Conservation (phyloP, 306 rosid genomes). For the Glycyrrhiza uralensis region DNA sequence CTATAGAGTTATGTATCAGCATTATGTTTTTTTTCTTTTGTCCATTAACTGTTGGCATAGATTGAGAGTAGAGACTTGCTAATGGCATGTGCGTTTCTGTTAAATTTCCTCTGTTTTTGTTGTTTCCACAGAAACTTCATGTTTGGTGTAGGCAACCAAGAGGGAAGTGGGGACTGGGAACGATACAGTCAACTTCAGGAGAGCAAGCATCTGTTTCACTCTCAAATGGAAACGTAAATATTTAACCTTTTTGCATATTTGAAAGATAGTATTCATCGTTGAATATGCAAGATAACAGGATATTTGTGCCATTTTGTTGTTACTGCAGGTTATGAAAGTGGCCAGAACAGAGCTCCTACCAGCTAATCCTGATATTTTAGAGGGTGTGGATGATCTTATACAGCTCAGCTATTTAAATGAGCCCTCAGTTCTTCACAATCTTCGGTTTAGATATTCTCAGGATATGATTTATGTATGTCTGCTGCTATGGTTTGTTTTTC, state of each 20-base stretch:
- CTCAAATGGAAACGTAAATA: constrained; percentile 65
- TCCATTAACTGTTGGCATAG: not conserved
- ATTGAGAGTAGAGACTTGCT: constrained; percentile 19
- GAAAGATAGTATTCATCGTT: constrained; percentile 13
- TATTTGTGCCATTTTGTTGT: constrained; percentile 32
- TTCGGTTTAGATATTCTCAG: constrained; percentile 66
- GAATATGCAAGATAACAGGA: constrained; percentile 21
- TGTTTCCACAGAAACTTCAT: constrained; percentile 70
- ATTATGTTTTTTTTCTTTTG: not conserved
- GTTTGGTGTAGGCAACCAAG: constrained; percentile 83
- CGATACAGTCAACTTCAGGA: constrained; percentile 71
- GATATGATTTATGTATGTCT: constrained; percentile 78
- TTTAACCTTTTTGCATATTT: constrained; percentile 13
- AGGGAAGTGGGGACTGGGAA: constrained; percentile 79
- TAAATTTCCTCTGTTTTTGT: constrained; percentile 27
- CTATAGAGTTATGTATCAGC: constrained; percentile 8
- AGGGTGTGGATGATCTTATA: constrained; percentile 88
- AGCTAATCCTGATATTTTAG: constrained; percentile 84
- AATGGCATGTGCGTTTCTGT: constrained; percentile 7
- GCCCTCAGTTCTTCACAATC: constrained; percentile 84
- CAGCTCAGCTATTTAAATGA: constrained; percentile 93
- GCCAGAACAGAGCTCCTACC: constrained; percentile 63
- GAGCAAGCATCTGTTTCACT: constrained; percentile 66
- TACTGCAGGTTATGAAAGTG: constrained; percentile 60
- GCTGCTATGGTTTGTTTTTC: constrained; percentile 27